phyloP scores from a whole-genome alignment of 139 green algal species.

The Eudorina sp. region DNA sequence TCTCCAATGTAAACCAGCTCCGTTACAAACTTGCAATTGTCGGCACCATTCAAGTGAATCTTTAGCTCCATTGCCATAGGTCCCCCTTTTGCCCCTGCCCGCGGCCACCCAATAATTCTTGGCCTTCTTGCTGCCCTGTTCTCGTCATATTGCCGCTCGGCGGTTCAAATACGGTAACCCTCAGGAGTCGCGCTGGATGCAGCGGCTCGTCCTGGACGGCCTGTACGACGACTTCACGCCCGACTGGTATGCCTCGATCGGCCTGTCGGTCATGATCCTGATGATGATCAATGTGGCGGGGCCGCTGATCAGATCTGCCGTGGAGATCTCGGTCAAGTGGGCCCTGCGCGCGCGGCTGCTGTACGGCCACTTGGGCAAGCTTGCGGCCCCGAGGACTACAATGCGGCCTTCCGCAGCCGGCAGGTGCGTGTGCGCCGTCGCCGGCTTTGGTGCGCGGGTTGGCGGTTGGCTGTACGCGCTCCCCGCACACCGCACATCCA shows the following conservation, averaged over 20 bases:
- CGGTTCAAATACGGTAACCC: no score
- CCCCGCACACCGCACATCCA: no score
- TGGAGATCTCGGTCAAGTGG: not conserved
- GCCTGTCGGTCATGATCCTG: slow-evolving; percentile 57
- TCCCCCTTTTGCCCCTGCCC: no score
- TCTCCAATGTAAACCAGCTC: no score
- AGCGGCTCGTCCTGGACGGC: slow-evolving; percentile 9
- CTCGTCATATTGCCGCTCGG: no score
- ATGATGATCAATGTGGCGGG: slow-evolving; percentile 48
- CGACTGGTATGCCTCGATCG: slow-evolving; percentile 62
- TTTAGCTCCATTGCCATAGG: no score
- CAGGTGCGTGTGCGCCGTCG: slow-evolving; percentile 1
- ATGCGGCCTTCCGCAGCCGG: slow-evolving; percentile 9
- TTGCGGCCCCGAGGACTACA: slow-evolving; percentile 38
- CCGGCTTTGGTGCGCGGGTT: no score
- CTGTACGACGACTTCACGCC: slow-evolving; percentile 65
- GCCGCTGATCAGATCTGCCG: not conserved
- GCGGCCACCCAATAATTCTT: no score
- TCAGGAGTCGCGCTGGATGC: slow-evolving; percentile 20
- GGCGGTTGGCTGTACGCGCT: no score
- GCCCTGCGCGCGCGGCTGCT: not conserved
- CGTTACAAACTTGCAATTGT: no score
- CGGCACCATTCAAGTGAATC: no score
- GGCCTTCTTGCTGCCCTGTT: no score
- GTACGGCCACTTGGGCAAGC: not conserved